Conservation (phyloP, 495 filamentous ascomycete species). For the Zalerion maritima region DNA sequence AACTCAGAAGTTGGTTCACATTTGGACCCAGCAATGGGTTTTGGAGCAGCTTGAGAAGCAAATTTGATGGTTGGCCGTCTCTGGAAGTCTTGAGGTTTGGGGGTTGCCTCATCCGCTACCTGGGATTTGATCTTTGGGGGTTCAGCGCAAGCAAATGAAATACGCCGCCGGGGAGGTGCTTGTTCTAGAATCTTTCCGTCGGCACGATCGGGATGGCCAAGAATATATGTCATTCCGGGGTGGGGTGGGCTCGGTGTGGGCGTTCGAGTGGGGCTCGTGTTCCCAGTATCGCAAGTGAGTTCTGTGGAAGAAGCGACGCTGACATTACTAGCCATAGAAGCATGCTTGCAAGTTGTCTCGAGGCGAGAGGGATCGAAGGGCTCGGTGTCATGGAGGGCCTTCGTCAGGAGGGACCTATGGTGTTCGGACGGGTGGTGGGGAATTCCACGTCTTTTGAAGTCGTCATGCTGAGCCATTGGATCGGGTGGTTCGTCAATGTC, state of each 20-base stretch:
- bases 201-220: slow-evolving; percentile 11
- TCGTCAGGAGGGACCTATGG: slow-evolving; percentile 66
- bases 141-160: slow-evolving; percentile 73
- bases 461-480: slow-evolving; percentile 15
- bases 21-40: too few species aligned
- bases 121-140: slow-evolving; percentile 22
- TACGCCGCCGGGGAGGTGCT: slow-evolving; percentile 51
- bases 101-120: slow-evolving; percentile 14
- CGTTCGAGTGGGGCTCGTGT: slow-evolving; percentile 81
- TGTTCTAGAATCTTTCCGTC: slow-evolving; percentile 11
- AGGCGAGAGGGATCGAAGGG: slow-evolving; percentile 5
- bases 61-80: slow-evolving; percentile 12
- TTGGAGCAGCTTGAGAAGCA: too few species aligned
- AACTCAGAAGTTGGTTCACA: slow-evolving; percentile 14
- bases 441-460: slow-evolving; percentile 27
- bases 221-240: slow-evolving; percentile 22
- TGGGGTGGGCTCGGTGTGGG: slow-evolving; percentile 78
- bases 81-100: slow-evolving; percentile 12
- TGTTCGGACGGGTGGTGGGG: slow-evolving; percentile 28
- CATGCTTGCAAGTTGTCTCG: slow-evolving; percentile 1
- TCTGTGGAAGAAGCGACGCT: slow-evolving; percentile 73
- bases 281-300: slow-evolving; percentile 78
- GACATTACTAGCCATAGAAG: slow-evolving; percentile 59
- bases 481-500: slow-evolving; percentile 22
- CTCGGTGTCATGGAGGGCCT: slow-evolving; percentile 43